Conservation (phyloP, 441 rosid genomes). For the Erodium moschatum region DNA sequence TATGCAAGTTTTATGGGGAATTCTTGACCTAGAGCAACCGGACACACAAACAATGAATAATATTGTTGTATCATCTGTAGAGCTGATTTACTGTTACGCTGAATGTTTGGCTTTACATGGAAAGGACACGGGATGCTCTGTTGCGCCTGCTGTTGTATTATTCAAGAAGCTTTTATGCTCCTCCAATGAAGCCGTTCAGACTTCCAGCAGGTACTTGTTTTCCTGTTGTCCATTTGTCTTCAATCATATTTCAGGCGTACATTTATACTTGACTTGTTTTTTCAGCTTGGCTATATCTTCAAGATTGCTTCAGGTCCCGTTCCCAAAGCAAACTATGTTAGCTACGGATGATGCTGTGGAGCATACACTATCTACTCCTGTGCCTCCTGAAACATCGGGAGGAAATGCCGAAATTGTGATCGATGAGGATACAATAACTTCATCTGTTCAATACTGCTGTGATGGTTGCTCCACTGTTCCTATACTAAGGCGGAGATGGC, state of each 20-base stretch:
- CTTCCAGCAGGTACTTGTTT: constrained; percentile 83
- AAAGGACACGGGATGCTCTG: constrained; percentile 58
- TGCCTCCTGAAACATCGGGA: constrained; percentile 52
- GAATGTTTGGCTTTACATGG: constrained; percentile 91
- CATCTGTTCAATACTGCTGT: constrained; percentile 98
- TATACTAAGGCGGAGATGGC: constrained; percentile 96
- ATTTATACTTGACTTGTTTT: constrained; percentile 20
- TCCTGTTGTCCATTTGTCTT: constrained; percentile 10
- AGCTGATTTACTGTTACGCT: constrained; percentile 90
- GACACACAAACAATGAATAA: constrained; percentile 96
- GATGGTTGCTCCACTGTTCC: constrained; percentile 99
- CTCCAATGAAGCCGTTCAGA: constrained; percentile 82
- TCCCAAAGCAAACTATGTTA: constrained; percentile 96
- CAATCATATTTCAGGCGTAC: constrained; percentile 20
- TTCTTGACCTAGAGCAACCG: constrained; percentile 91
- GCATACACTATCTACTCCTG: constrained; percentile 45
- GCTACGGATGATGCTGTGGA: constrained; percentile 79
- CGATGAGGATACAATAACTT: constrained; percentile 94
- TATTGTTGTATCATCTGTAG: constrained; percentile 88
- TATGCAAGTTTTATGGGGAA: constrained; percentile 97
- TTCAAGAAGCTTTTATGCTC: constrained; percentile 82
- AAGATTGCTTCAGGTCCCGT: constrained; percentile 98
- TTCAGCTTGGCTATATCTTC: constrained; percentile 98
- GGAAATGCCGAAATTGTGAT: constrained; percentile 77
- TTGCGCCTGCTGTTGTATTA: constrained; percentile 83